phyloP scores from a whole-genome alignment of 192 early-diverging fungal genomes.

The Coemansia sp. region DNA sequence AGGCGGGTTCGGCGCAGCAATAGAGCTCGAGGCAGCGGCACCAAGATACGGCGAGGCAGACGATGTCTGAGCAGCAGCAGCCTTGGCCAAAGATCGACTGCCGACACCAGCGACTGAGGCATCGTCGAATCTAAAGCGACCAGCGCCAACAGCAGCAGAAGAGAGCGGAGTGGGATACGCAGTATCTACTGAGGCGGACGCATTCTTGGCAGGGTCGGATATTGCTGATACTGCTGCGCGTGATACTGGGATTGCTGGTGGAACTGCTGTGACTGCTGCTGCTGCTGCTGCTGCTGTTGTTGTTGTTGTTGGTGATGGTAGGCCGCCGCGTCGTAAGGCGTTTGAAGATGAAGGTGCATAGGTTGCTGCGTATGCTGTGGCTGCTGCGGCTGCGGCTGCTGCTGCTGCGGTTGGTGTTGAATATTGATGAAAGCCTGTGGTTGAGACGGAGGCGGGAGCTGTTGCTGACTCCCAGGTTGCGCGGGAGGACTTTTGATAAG shows the following conservation, averaged over 20 bases:
- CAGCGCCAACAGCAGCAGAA: background rate
- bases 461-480: constrained; percentile 7
- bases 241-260: constrained; percentile 20
- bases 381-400: constrained; percentile 14
- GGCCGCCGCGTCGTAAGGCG: constrained; percentile 26
- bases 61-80: background rate
- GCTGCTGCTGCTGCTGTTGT: constrained; percentile 16
- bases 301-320: constrained; percentile 33
- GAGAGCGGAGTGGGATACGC: background rate
- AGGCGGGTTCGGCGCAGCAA: background rate
- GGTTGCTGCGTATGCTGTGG: constrained; percentile 15
- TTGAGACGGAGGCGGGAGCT: constrained; percentile 10
- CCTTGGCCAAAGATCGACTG: constrained; percentile 3
- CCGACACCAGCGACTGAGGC: background rate
- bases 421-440: constrained; percentile 30
- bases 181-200: constrained; percentile 37
- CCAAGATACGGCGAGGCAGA: constrained; percentile 6
- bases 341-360: constrained; percentile 32
- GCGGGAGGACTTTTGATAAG: constrained; percentile 25
- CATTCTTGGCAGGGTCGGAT: constrained; percentile 44
- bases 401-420: constrained; percentile 13
- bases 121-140: background rate
- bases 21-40: background rate
- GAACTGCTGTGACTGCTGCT: constrained; percentile 9
- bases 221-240: constrained; percentile 42